A percentile compares a stretch with the other conserved stretches of the same genome.
These are phyloP conservation scores for Borealophlyctis nickersoniae DNA, from an alignment of 192 early-diverging fungal species.

Conservation along the genomic window DNA sequence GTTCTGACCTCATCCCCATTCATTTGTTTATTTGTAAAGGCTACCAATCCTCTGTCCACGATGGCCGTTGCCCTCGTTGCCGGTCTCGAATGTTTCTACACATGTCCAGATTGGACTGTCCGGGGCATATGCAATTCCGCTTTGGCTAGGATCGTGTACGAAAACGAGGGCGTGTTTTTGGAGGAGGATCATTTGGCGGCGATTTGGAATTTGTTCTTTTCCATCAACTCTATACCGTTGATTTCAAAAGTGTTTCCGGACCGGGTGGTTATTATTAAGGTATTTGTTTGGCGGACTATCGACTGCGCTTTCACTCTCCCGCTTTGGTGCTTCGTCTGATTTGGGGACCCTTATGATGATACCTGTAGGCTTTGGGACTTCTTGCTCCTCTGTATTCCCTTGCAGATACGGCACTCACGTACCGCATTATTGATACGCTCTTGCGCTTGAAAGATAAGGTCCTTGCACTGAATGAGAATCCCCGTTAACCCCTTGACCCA, in stretches of 20 bases:
- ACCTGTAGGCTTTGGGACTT: slow-evolving; percentile 41
- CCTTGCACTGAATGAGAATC: slow-evolving; percentile 10
- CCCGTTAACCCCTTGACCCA: background rate
- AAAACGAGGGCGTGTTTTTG: slow-evolving; percentile 53
- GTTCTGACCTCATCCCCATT: slow-evolving; percentile 13
- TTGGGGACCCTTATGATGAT: background rate
- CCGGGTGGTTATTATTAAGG: slow-evolving; percentile 53
- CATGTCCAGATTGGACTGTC: slow-evolving; percentile 44
- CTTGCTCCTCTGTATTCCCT: slow-evolving; percentile 42
- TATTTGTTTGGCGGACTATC: slow-evolving; percentile 4
- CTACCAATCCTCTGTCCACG: slow-evolving; percentile 33
- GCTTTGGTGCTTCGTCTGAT: too few species aligned
- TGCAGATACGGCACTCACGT: slow-evolving; percentile 42
- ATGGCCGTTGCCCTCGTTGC: slow-evolving; percentile 55
- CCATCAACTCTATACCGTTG: slow-evolving; percentile 38
- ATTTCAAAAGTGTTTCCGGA: slow-evolving; percentile 52
- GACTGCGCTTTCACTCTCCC: background rate
- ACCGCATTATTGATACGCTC: slow-evolving; percentile 36
- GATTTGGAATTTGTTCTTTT: slow-evolving; percentile 60
- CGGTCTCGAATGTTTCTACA: slow-evolving; percentile 58
- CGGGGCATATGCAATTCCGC: slow-evolving; percentile 54
- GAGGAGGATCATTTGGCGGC: slow-evolving; percentile 57
- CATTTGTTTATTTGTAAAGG: too few species aligned
- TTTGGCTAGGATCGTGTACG: slow-evolving; percentile 45
- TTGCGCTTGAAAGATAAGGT: slow-evolving; percentile 49